Percentiles rank a stretch among this genome's conserved stretches.
These are phyloP conservation scores for Xylaria flabelliformis DNA, from an alignment of 495 filamentous ascomycete genomes.

Conservation along the genomic window DNA sequence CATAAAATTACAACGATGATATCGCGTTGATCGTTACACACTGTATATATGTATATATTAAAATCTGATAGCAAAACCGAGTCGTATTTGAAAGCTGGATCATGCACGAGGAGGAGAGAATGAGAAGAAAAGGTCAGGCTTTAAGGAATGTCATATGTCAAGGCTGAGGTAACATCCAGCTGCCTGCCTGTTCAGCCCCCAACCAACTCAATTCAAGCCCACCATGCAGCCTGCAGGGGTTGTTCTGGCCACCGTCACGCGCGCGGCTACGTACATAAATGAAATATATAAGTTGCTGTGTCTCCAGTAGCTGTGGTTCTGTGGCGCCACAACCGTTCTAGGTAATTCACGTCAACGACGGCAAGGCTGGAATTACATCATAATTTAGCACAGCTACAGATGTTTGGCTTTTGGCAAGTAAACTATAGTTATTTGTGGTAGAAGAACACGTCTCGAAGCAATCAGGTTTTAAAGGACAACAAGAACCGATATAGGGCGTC, in stretches of 20 bases:
- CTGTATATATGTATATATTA: not conserved
- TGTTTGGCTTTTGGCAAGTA: not conserved
- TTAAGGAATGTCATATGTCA: not conserved
- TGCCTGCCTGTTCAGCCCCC: slow-evolving; percentile 1
- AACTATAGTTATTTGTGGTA: not conserved
- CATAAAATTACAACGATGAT: not conserved
- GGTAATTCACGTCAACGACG: not conserved
- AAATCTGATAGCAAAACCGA: not conserved
- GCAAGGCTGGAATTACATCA: slow-evolving; percentile 5
- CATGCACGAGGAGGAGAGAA: not conserved
- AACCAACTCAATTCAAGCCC: slow-evolving; percentile 14
- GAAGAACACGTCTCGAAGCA: not conserved
- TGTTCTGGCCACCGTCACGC: slow-evolving; percentile 9
- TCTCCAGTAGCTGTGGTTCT: not conserved
- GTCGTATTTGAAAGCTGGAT: not conserved
- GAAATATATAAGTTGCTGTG: slow-evolving; percentile 1
- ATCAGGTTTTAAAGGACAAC: not conserved
- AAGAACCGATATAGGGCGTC: slow-evolving; percentile 5
- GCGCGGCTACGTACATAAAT: slow-evolving; percentile 12
- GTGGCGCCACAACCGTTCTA: slow-evolving; percentile 17
- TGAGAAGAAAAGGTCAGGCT: not conserved
- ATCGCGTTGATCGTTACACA: not conserved
- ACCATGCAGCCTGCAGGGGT: slow-evolving; percentile 16
- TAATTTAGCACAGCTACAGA: too few species aligned
- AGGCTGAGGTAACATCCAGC: slow-evolving; percentile 10